These are phyloP conservation scores for Sicyos edulis DNA, from an alignment of 306 rosid genomes.

Conservation along the genomic window DNA sequence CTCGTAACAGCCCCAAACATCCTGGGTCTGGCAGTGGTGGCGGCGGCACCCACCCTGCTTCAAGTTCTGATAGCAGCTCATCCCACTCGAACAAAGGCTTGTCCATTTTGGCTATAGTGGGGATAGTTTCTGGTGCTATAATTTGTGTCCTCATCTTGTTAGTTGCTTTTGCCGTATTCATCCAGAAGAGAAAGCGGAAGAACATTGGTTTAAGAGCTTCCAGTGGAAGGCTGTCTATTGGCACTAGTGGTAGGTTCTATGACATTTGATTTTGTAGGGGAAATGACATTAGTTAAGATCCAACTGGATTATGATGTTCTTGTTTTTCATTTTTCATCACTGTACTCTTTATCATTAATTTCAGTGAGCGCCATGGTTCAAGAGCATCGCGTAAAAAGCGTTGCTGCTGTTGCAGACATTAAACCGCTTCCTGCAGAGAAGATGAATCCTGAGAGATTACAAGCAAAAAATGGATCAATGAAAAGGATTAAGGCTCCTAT, in stretches of 20 bases:
- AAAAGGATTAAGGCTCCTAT: constrained; percentile 83
- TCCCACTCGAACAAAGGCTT: constrained; percentile 51
- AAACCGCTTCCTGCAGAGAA: constrained; percentile 82
- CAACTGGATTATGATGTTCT: neutral
- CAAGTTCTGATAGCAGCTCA: constrained; percentile 31
- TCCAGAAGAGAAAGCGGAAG: constrained; percentile 56
- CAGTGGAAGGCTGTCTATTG: constrained; percentile 46
- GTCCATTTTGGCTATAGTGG: constrained; percentile 49
- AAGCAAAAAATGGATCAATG: constrained; percentile 62
- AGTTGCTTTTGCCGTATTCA: constrained; percentile 47
- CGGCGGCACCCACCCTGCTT: constrained; percentile 29
- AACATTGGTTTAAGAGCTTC: constrained; percentile 42
- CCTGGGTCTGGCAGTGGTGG: constrained; percentile 45
- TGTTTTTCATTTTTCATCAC: neutral
- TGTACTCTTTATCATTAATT: constrained; percentile 8
- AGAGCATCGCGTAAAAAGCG: constrained; percentile 67
- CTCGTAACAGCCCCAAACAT: constrained; percentile 36
- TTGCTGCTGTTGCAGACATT: constrained; percentile 52
- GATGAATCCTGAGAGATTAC: constrained; percentile 48
- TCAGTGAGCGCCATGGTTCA: constrained; percentile 66
- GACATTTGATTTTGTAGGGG: constrained; percentile 6
- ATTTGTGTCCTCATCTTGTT: constrained; percentile 37
- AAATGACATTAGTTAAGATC: neutral
- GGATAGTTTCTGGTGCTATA: constrained; percentile 59
- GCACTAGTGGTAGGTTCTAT: constrained; percentile 51